Percentiles rank a stretch among this genome's conserved stretches.
Conservation (phyloP, 108 stramenopile genomes). For the Nitzschia sp. region DNA sequence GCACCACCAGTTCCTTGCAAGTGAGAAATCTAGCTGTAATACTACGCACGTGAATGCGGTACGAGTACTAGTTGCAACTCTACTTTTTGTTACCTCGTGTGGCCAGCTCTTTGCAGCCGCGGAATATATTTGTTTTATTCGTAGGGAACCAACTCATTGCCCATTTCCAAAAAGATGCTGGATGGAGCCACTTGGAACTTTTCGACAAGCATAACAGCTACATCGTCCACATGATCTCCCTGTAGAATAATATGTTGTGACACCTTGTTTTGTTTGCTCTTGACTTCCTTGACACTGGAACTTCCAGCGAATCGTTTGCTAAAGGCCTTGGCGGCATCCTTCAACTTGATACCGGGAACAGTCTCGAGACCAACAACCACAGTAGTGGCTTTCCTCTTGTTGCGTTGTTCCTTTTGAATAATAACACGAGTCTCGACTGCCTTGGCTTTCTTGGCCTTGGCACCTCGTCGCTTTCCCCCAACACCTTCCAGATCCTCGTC, state of each 20-base stretch:
- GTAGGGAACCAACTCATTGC: constrained; percentile 75
- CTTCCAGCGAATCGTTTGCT: constrained; percentile 91
- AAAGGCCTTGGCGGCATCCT: constrained; percentile 91
- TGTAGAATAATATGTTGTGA: constrained; percentile 88
- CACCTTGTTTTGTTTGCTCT: constrained; percentile 23
- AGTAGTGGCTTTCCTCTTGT: constrained; percentile 87
- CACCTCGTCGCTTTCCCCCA: constrained; percentile 76
- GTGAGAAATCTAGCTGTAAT: no score
- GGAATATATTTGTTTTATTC: no score
- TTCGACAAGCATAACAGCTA: constrained; percentile 85
- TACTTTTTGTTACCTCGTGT: no score
- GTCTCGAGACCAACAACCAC: constrained; percentile 91
- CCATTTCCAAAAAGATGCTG: constrained; percentile 74
- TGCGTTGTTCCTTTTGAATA: constrained; percentile 76
- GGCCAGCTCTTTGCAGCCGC: no score
- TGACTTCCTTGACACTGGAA: constrained; percentile 88
- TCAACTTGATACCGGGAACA: constrained; percentile 85
- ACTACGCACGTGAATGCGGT: no score
- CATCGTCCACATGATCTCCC: constrained; percentile 93
- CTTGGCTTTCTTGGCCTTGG: constrained; percentile 59
- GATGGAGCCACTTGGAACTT: constrained; percentile 77
- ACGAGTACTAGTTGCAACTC: no score
- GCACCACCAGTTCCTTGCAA: no score
- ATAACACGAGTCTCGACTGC: constrained; percentile 72
- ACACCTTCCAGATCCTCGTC: constrained; percentile 51